phyloP scores from a whole-genome alignment of 176 grass and related monocot genomes.

The Coix lacrymajobi region DNA sequence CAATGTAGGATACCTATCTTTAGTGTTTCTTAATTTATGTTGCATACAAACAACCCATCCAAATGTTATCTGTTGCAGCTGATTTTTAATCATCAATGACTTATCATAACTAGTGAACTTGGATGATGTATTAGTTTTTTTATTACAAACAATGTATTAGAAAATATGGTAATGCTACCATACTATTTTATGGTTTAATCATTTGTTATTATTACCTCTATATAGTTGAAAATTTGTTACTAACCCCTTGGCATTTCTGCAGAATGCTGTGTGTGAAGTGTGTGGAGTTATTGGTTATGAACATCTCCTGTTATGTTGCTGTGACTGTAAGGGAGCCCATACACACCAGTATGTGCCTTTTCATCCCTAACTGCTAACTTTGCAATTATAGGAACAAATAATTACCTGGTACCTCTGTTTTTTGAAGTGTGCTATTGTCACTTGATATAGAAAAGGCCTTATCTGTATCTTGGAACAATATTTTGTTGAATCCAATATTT shows the following conservation, averaged over 20 bases:
- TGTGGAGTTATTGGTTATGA: slow-evolving; percentile 29
- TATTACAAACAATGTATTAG: too few species aligned
- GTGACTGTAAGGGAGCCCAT: background rate
- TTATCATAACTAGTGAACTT: background rate
- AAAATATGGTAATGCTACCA: background rate
- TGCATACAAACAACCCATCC: background rate
- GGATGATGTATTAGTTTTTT: background rate
- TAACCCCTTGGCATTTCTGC: slow-evolving; percentile 4
- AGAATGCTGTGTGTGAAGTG: slow-evolving; percentile 27
- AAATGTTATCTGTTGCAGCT: background rate
- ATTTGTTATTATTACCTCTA: too few species aligned
- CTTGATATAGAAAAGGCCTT: background rate
- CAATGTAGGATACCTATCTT: background rate
- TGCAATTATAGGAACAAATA: background rate
- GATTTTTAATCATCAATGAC: background rate
- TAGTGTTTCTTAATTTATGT: background rate
- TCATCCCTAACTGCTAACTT: background rate
- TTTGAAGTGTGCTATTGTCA: background rate
- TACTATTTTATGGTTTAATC: background rate
- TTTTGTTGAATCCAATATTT: slow-evolving; percentile 11
- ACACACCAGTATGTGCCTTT: slow-evolving; percentile 37
- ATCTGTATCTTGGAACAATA: background rate
- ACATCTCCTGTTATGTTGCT: slow-evolving; percentile 28
- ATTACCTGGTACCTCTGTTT: background rate
- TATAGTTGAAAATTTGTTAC: too few species aligned